phyloP scores from a whole-genome alignment of 192 early-diverging fungal genomes.

The Coemansia sp. region DNA sequence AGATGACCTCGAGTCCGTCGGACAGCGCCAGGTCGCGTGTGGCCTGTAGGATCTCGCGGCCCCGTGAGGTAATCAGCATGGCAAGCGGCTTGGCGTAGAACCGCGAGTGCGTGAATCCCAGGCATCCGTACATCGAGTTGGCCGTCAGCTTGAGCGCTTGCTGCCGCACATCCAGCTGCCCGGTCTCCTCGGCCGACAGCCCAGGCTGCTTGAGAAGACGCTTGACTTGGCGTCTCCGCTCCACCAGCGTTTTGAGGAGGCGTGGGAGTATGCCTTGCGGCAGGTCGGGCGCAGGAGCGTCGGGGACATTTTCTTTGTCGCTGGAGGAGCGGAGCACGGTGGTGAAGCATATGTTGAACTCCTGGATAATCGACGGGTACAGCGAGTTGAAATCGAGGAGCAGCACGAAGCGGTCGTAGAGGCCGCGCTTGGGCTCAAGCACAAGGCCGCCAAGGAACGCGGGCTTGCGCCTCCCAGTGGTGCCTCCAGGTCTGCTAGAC shows the following conservation, averaged over 20 bases:
- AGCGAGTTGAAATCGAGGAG: slow-evolving; percentile 98
- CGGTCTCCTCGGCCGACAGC: slow-evolving; percentile 54
- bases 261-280: slow-evolving; percentile 81
- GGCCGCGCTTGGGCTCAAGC: slow-evolving; percentile 94
- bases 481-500: slow-evolving; percentile 17
- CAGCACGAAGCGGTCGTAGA: slow-evolving; percentile 94
- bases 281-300: slow-evolving; percentile 68
- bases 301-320: slow-evolving; percentile 65
- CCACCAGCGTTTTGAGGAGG: slow-evolving; percentile 84
- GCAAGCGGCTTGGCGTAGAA: slow-evolving; percentile 98
- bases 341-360: slow-evolving; percentile 99
- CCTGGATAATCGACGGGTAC: slow-evolving; percentile 99
- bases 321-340: slow-evolving; percentile 68
- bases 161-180: slow-evolving; percentile 90
- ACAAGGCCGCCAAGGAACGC: slow-evolving; percentile 95
- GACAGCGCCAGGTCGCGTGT: slow-evolving; percentile 84
- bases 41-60: slow-evolving; percentile 92
- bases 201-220: slow-evolving; percentile 78
- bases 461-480: slow-evolving; percentile 70
- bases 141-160: slow-evolving; percentile 95
- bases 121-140: slow-evolving; percentile 98
- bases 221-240: slow-evolving; percentile 88
- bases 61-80: slow-evolving; percentile 93
- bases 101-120: slow-evolving; percentile 87
- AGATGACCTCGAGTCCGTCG: slow-evolving; percentile 90